A percentile compares a stretch with the other conserved stretches of the same genome.
These are phyloP conservation scores for Dryadomyces quercivorus DNA, from an alignment of 2,329 filamentous ascomycete genomes.

Conservation along the genomic window DNA sequence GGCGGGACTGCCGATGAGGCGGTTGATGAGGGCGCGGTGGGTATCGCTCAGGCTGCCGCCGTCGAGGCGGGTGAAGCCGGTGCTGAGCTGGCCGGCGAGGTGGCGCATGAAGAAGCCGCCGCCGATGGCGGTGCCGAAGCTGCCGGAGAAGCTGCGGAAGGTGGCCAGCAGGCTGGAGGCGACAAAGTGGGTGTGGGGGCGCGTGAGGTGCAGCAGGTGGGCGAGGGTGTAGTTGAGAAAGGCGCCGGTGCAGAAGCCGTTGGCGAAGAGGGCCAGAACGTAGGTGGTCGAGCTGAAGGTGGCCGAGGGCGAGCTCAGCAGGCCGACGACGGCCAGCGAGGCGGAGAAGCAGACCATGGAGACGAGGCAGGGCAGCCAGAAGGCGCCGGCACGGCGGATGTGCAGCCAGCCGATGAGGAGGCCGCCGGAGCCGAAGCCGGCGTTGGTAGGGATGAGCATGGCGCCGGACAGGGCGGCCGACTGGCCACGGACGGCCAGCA, in stretches of 20 bases:
- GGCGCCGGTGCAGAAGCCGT: constrained; percentile 62
- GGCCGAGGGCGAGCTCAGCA: constrained; percentile 40
- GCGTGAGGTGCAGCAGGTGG: constrained; percentile 63
- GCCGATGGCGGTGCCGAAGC: constrained; percentile 68
- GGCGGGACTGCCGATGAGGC: constrained; percentile 37
- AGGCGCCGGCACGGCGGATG: constrained; percentile 59
- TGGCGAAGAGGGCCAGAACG: constrained; percentile 49
- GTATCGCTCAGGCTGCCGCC: constrained; percentile 20
- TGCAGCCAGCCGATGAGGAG: constrained; percentile 64
- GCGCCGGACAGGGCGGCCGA: constrained; percentile 58
- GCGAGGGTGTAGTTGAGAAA: constrained; percentile 71
- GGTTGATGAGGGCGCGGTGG: constrained; percentile 28
- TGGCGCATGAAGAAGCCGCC: constrained; percentile 62
- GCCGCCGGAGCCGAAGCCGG: constrained; percentile 65
- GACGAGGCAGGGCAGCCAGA: constrained; percentile 53
- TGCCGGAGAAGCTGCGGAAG: constrained; percentile 70
- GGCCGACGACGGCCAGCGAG: constrained; percentile 35
- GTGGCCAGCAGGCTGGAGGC: constrained; percentile 65
- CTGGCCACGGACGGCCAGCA: constrained; percentile 62
- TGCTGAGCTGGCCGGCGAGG: constrained; percentile 40
- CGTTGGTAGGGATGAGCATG: constrained; percentile 70
- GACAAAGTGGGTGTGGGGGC: constrained; percentile 56
- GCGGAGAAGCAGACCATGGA: constrained; percentile 48
- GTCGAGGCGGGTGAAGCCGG: constrained; percentile 41
- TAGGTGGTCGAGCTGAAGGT: constrained; percentile 40